Conservation (phyloP, 495 filamentous ascomycete species). For the Chaetomium tenue region DNA sequence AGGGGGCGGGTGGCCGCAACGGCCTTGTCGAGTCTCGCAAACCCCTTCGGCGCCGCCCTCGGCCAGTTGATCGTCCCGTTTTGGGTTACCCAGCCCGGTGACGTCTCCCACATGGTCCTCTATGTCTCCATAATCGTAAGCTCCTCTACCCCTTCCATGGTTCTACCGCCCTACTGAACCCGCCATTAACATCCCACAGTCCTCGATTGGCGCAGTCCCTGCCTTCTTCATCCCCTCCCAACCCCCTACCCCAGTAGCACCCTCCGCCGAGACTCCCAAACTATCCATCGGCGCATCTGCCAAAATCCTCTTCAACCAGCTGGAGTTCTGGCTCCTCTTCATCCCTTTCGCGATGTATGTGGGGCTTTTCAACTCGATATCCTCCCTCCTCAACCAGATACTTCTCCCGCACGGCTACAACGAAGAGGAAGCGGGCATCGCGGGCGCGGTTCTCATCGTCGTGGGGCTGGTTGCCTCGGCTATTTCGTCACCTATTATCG, state of each 20-base stretch:
- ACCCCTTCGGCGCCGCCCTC: conserved; percentile 83
- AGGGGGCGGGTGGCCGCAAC: conserved; percentile 82
- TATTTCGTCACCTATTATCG: conserved; percentile 74
- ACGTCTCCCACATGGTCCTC: conserved; percentile 79
- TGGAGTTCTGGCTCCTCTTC: conserved; percentile 74
- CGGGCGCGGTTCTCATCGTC: conserved; percentile 85
- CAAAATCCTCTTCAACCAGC: conserved; percentile 46
- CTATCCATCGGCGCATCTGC: conserved; percentile 53
- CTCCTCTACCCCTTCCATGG: conserved; percentile 19
- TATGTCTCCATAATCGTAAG: conserved; percentile 82
- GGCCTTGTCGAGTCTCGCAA: conserved; percentile 77
- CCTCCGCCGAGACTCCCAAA: conserved; percentile 48
- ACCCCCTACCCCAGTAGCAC: conserved; percentile 70
- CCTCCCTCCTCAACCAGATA: conserved; percentile 87
- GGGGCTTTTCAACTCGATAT: conserved; percentile 88
- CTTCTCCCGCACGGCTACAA: conserved; percentile 76
- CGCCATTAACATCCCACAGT: conserved; percentile 42
- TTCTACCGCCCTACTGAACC: neutral
- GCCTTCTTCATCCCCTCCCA: conserved; percentile 79
- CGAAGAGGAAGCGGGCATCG: conserved; percentile 82
- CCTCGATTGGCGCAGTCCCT: conserved; percentile 69
- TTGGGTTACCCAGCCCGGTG: conserved; percentile 58
- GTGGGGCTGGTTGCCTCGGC: conserved; percentile 78
- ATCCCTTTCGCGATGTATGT: conserved; percentile 81
- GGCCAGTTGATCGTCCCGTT: conserved; percentile 83